Conservation (phyloP, 1,284 basidiomycete genomes). For the Fistulinella cinereoalba region DNA sequence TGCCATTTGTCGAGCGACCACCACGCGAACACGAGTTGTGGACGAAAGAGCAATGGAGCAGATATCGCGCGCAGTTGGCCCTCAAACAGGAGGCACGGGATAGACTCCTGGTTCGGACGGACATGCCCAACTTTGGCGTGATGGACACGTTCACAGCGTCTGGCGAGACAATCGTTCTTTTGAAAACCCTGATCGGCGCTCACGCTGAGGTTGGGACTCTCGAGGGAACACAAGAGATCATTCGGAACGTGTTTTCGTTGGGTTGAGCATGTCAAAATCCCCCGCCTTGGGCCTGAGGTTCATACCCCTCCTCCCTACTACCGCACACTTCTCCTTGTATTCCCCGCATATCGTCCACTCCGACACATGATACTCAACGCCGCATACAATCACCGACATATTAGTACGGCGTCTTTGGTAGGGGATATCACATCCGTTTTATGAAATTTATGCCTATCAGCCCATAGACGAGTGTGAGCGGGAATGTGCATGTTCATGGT, state of each 20-base stretch:
- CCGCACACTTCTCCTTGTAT: no score
- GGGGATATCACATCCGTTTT: no score
- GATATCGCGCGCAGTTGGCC: constrained; percentile 35
- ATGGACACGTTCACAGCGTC: constrained; percentile 51
- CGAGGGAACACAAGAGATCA: constrained; percentile 72
- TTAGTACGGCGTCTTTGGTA: no score
- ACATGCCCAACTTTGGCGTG: constrained; percentile 56
- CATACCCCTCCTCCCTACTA: no score
- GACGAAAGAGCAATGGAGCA: constrained; percentile 40
- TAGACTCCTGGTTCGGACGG: constrained; percentile 45
- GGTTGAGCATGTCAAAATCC: no score
- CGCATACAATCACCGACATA: no score
- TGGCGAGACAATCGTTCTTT: constrained; percentile 50
- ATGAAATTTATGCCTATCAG: no score
- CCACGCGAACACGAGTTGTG: constrained; percentile 35
- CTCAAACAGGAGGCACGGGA: constrained; percentile 40
- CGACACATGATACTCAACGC: no score
- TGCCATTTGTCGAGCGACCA: constrained; percentile 49
- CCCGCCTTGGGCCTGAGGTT: no score
- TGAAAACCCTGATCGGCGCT: constrained; percentile 61
- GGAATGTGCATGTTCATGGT: no score
- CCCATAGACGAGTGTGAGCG: no score
- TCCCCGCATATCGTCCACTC: no score
- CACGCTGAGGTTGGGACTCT: constrained; percentile 65
- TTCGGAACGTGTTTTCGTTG: constrained; percentile 51